A percentile compares a stretch with the other conserved stretches of the same genome.
phyloP scores from a whole-genome alignment of 495 filamentous ascomycete genomes.

The Daldinia concentrica region DNA sequence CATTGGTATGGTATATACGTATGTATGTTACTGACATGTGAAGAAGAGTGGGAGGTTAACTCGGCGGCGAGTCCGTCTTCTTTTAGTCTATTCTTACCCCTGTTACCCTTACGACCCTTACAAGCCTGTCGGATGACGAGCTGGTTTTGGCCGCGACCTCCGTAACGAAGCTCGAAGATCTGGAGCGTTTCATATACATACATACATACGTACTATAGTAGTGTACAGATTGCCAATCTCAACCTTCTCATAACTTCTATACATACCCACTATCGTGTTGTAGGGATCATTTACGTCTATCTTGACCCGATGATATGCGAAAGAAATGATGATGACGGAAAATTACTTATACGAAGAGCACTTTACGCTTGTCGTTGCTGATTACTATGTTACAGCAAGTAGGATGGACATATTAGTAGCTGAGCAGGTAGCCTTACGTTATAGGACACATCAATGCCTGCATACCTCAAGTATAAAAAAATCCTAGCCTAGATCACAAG shows the following conservation, averaged over 20 bases:
- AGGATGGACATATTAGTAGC: too few species aligned
- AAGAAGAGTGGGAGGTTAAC: conserved; percentile 22
- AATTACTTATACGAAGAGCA: too few species aligned
- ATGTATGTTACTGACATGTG: conserved; percentile 32
- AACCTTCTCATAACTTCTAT: too few species aligned
- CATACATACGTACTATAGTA: too few species aligned
- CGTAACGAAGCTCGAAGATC: not conserved
- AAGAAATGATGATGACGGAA: too few species aligned
- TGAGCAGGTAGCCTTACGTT: not conserved
- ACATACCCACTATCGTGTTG: too few species aligned
- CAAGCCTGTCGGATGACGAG: conserved; percentile 15
- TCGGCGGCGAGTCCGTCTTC: conserved; percentile 17
- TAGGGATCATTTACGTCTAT: too few species aligned
- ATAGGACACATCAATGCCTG: not conserved
- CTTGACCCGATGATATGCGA: too few species aligned
- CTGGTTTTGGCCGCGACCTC: not conserved
- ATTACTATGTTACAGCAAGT: too few species aligned
- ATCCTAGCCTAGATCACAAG: not conserved
- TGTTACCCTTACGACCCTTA: conserved; percentile 18
- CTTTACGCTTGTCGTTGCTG: too few species aligned
- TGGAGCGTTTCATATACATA: not conserved
- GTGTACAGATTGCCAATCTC: too few species aligned
- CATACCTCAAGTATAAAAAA: not conserved
- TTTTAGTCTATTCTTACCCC: conserved; percentile 9
- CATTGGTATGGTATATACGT: not conserved